Conservation (phyloP, 192 early-diverging fungal genomes). For the Geosiphon pyriformis region DNA sequence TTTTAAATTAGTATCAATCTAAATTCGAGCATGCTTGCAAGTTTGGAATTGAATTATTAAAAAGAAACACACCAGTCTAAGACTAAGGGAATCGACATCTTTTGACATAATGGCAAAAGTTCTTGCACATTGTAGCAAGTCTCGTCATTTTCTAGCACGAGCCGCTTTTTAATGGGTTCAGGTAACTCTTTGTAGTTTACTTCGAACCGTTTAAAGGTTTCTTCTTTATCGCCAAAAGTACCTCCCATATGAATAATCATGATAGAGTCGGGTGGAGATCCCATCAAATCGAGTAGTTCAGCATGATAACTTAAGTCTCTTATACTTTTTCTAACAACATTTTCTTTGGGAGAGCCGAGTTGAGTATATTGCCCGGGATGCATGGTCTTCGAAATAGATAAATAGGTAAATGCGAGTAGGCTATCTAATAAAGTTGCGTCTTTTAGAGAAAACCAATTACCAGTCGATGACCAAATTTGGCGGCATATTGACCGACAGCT, state of each 20-base stretch:
- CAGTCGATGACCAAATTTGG: slow-evolving; percentile 39
- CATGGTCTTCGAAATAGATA: slow-evolving; percentile 27
- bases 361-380: slow-evolving; percentile 51
- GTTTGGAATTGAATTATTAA: not conserved
- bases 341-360: slow-evolving; percentile 31
- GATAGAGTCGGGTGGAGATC: slow-evolving; percentile 36
- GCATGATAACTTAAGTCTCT: slow-evolving; percentile 39
- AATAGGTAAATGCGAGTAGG: not conserved
- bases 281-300: slow-evolving; percentile 42
- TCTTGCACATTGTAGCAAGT: slow-evolving; percentile 42
- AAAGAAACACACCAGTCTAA: slow-evolving; percentile 47
- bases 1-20: not conserved
- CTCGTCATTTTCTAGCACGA: slow-evolving; percentile 51
- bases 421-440: not conserved
- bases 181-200: slow-evolving; percentile 33
- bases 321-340: slow-evolving; percentile 34
- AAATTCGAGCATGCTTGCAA: not conserved
- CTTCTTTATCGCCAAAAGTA: slow-evolving; percentile 23
- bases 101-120: slow-evolving; percentile 41
- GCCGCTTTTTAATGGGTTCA: slow-evolving; percentile 31
- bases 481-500: slow-evolving; percentile 32
- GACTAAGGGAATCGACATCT: slow-evolving; percentile 40
- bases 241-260: slow-evolving; percentile 42
- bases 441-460: not conserved
- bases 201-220: slow-evolving; percentile 33